These are phyloP conservation scores for Phymatotrichopsis omnivora DNA, from an alignment of 2,329 filamentous ascomycete genomes.

Conservation along the genomic window DNA sequence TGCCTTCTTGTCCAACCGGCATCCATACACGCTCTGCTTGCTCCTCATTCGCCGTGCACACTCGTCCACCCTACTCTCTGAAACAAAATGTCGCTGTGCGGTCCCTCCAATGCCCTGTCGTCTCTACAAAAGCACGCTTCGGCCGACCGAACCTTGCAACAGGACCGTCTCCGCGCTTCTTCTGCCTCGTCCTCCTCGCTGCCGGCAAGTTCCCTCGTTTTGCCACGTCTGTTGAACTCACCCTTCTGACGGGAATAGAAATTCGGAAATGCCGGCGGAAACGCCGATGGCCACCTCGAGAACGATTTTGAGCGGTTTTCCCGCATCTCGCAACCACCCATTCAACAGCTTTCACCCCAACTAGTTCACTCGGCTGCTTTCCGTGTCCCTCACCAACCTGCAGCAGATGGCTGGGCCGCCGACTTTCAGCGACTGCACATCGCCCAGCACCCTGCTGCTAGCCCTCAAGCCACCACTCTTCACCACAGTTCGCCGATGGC, in stretches of 20 bases:
- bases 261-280: slow-evolving; percentile 49
- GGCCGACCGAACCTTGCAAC: slow-evolving; percentile 59
- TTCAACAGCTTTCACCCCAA: no score
- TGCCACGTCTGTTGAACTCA: no score
- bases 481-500: not conserved
- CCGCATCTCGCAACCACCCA: no score
- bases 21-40: no score
- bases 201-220: slow-evolving; percentile 33
- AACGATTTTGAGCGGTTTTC: slow-evolving; percentile 58
- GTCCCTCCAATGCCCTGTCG: slow-evolving; percentile 65
- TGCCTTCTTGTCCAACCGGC: no score
- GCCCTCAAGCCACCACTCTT: not conserved
- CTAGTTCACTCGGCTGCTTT: slow-evolving; percentile 33
- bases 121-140: slow-evolving; percentile 60
- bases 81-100: no score
- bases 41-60: no score
- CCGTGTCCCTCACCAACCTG: slow-evolving; percentile 36
- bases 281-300: slow-evolving; percentile 48
- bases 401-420: slow-evolving; percentile 35
- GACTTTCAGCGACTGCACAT: slow-evolving; percentile 43
- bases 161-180: slow-evolving; percentile 54
- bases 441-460: slow-evolving; percentile 25
- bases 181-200: slow-evolving; percentile 39
- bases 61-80: no score
- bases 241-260: slow-evolving; percentile 38